Base-by-base conservation (phyloP, 768 basidiomycete genomes). In the Leccinum obscurum region DNA sequence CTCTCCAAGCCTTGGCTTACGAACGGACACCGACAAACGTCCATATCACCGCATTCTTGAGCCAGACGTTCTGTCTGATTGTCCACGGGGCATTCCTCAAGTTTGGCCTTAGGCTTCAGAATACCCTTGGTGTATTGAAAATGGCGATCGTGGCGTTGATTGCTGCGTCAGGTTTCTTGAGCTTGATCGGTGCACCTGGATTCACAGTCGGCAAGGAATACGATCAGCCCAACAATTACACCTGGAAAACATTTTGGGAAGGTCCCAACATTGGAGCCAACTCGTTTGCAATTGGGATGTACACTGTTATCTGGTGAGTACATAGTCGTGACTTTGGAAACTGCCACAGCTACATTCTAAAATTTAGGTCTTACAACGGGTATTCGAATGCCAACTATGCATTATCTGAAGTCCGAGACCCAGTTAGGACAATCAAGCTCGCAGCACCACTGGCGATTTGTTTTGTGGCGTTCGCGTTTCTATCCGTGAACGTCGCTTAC, bases 321-420 rank as follows among this genome's bases (percentile, higher is more conserved):
- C 9, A 28, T 14, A 6, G 1, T 28, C 3, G 13, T 30, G 5
- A 5, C 35, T 5, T 54, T 15, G 4, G 0, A 2, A 6, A 13
- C 57, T 6, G 44, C 35, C 37, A 7, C 24, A 3, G 9, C 52
- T 55, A 6, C 17, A 64, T 30, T 56, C 13, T 15, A 35, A 11
- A 44, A n/a, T n/a, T n/a, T 46, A 89, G 88, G 88, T 85, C 87
- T 0, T 89, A 85, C 67, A 79, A 82, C 52, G 90, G 90, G 0
- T 92, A 90, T 68, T 82, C 84, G 3, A 89, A 87, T 59, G 88
- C 88, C 9, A 90, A 91, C 66, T 90, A 89, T 62, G 86, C 85
- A 0, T 76, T 92, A 5, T 88, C 87, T 4, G 89, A 92, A 67
- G 78, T 89, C 6, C 80, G 79, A 24, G 81, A 91, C 62, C 90